Base-by-base conservation (phyloP, 768 basidiomycete genomes). In the Naganishia antarctica region DNA sequence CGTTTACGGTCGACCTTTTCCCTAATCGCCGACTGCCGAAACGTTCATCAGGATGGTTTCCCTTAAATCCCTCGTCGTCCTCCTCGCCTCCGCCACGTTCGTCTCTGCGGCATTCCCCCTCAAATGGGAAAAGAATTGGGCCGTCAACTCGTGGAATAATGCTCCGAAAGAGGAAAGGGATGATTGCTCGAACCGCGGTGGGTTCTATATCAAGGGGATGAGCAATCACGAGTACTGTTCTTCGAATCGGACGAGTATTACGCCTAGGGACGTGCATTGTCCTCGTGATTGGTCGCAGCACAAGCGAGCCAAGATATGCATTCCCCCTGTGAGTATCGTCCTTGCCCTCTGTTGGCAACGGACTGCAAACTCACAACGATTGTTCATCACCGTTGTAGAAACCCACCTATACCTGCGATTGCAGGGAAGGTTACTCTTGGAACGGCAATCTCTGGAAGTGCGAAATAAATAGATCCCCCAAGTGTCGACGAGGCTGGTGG, bases 341-440 rank as follows among this genome's bases (percentile, higher is more conserved):
- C 18, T 6, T 16, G 26, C n/a, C n/a, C n/a, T n/a, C n/a, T n/a
- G n/a, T n/a, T n/a, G n/a, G n/a, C n/a, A n/a, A n/a, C n/a, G n/a
- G n/a, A n/a, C n/a, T n/a, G n/a, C n/a, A n/a, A n/a, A n/a, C n/a
- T n/a, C n/a, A n/a, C n/a, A n/a, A n/a, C n/a, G n/a, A n/a, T n/a
- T n/a, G n/a, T n/a, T n/a, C n/a, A n/a, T n/a, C n/a, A n/a, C n/a
- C n/a, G n/a, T n/a, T 29, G 28, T 40, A 45, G 25, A 60, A 64
- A 34, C 66, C 61, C 15, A 65, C 66, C 37, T 64, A 29, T 43
- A 60, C 63, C 29, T 65, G 66, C 29, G 72, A 73, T 49, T 73
- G 72, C 60, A 69, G 69, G 32, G 72, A 73, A 64, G 71, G 70
- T 53, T 61, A 45, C 69, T 60, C 16, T 21, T 51, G 45, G 43